Percentiles rank a stretch among this genome's conserved stretches.
phyloP scores from a whole-genome alignment of 768 basidiomycete genomes.

The Tulasnella calospora region DNA sequence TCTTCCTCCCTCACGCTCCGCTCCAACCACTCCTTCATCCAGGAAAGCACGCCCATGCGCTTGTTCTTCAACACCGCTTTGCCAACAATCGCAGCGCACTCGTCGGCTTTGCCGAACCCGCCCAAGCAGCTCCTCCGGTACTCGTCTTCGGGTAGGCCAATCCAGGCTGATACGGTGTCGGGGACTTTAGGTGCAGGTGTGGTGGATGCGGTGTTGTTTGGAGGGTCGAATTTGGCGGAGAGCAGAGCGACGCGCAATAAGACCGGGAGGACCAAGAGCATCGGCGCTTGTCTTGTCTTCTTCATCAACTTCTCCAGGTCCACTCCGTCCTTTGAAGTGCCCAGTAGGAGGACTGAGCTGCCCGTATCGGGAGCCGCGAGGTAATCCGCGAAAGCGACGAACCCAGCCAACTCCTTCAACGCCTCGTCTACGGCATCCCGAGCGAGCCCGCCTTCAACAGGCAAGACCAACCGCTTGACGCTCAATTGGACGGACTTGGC shows the following conservation, averaged over 20 bases:
- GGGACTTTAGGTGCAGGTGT: constrained; percentile 31
- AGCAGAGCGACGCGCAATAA: constrained; percentile 41
- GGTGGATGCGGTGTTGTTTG: constrained; percentile 27
- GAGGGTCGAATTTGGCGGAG: neutral
- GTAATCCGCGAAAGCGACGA: constrained; percentile 55
- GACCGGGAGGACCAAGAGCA: constrained; percentile 67
- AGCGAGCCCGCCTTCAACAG: constrained; percentile 52
- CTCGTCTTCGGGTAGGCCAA: constrained; percentile 37
- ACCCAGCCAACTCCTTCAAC: constrained; percentile 55
- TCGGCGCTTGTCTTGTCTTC: constrained; percentile 57
- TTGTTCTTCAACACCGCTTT: too few species aligned
- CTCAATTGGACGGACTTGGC: constrained; percentile 59
- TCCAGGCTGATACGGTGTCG: constrained; percentile 48
- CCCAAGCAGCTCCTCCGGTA: too few species aligned
- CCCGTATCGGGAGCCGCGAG: neutral
- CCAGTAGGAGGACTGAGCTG: constrained; percentile 34
- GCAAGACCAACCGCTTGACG: constrained; percentile 57
- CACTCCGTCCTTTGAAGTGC: neutral
- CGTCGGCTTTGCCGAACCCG: too few species aligned
- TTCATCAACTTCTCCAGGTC: constrained; percentile 37
- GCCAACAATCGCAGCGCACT: too few species aligned
- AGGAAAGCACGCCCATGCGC: too few species aligned
- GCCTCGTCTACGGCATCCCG: constrained; percentile 78
- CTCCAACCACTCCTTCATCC: too few species aligned
- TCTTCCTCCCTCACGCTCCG: too few species aligned